Conservation (phyloP, 352 stramenopile species). For the Pythium sukuiense region DNA sequence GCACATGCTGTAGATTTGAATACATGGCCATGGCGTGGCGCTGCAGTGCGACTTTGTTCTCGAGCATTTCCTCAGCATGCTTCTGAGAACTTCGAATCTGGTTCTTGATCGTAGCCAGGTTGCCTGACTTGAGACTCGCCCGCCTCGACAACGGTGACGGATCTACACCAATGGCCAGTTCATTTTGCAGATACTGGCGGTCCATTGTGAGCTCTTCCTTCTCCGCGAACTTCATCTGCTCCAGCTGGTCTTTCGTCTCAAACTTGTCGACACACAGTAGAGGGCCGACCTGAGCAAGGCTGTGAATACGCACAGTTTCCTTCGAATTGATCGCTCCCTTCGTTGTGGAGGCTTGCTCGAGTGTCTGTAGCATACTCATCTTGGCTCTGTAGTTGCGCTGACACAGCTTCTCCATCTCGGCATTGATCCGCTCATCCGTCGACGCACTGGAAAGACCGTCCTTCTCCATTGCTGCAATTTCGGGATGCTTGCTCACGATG, state of each 20-base stretch:
- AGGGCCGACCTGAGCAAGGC: conserved; percentile 44
- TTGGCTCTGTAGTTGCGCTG: conserved; percentile 30
- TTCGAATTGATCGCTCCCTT: neutral
- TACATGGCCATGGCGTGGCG: conserved; percentile 62
- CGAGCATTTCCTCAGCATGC: conserved; percentile 39
- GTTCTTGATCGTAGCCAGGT: conserved; percentile 33
- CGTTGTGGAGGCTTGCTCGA: conserved; percentile 9
- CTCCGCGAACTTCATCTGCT: conserved; percentile 38
- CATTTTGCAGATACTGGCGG: conserved; percentile 57
- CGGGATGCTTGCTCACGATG: conserved; percentile 62
- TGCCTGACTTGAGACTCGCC: conserved; percentile 16
- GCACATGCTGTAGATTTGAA: conserved; percentile 37
- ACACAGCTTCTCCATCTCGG: conserved; percentile 17
- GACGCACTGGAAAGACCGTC: conserved; percentile 11
- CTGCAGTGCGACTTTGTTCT: conserved; percentile 42
- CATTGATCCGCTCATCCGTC: conserved; percentile 23
- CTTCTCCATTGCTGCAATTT: conserved; percentile 42
- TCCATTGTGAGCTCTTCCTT: conserved; percentile 54
- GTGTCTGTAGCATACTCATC: conserved; percentile 23
- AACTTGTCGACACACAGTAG: conserved; percentile 39
- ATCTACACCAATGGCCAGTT: conserved; percentile 48
- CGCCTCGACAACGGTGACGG: neutral
- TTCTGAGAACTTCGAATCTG: conserved; percentile 44
- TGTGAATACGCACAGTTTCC: conserved; percentile 37
- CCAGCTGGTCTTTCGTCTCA: conserved; percentile 27